A percentile compares a stretch with the other conserved stretches of the same genome.
phyloP scores from a whole-genome alignment of 768 basidiomycete species.

The Boletus reticulatus region DNA sequence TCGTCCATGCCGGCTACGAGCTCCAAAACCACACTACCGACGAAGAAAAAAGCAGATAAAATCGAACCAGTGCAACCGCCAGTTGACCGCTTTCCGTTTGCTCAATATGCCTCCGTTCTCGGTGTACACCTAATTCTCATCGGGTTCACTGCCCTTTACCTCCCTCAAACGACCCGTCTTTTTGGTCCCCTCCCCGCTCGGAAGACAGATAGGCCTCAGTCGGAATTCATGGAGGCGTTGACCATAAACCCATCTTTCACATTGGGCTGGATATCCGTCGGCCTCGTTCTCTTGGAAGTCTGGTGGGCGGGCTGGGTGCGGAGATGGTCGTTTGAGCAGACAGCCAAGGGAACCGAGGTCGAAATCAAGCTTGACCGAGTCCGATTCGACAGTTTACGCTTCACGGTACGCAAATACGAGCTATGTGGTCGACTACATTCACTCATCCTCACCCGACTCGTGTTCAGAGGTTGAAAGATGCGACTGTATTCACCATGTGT shows the following conservation, averaged over 20 bases:
- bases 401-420: slow-evolving; percentile 36
- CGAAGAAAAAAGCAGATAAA: background rate
- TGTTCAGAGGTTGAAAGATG: slow-evolving; percentile 48
- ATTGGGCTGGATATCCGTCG: slow-evolving; percentile 53
- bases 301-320: slow-evolving; percentile 77
- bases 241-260: slow-evolving; percentile 61
- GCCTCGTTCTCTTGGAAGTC: slow-evolving; percentile 51
- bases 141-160: slow-evolving; percentile 60
- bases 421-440: background rate
- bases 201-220: slow-evolving; percentile 61
- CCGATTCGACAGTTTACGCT: slow-evolving; percentile 36
- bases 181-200: slow-evolving; percentile 35
- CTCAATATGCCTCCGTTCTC: slow-evolving; percentile 62
- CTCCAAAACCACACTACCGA: background rate
- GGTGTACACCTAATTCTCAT: slow-evolving; percentile 68
- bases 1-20: background rate
- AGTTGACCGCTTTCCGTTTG: slow-evolving; percentile 43
- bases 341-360: slow-evolving; percentile 39
- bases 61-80: background rate
- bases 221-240: slow-evolving; percentile 63
- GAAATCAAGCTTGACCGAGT: slow-evolving; percentile 43
- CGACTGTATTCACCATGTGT: slow-evolving; percentile 51
- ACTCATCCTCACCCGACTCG: slow-evolving; percentile 7
- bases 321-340: slow-evolving; percentile 50
- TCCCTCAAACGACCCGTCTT: slow-evolving; percentile 61